Conservation (phyloP, 192 early-diverging fungal species). For the Geranomyces michiganensis region DNA sequence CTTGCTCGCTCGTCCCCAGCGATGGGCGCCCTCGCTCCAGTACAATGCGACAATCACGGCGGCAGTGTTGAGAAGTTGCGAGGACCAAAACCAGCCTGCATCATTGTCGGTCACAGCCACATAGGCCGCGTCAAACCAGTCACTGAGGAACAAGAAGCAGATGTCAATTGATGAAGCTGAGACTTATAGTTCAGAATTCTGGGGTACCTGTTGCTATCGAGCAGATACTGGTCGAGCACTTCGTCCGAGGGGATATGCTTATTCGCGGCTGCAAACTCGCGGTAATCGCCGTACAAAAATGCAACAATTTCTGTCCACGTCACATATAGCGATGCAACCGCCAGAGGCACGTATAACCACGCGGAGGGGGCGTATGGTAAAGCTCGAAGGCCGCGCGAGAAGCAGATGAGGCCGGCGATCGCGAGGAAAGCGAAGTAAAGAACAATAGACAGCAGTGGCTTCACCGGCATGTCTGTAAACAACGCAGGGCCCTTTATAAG, state of each 20-base stretch:
- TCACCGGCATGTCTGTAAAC: not conserved
- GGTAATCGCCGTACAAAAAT: constrained; percentile 22
- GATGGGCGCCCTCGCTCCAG: constrained; percentile 38
- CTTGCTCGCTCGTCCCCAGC: not conserved
- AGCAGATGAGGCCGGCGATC: constrained; percentile 4
- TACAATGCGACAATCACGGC: constrained; percentile 25
- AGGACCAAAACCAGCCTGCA: constrained; percentile 30
- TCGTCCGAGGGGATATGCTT: not conserved
- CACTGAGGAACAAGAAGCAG: not conserved
- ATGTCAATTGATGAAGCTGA: too few relatives aligned
- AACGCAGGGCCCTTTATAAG: not conserved
- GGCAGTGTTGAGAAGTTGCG: constrained; percentile 35
- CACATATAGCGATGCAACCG: constrained; percentile 23
- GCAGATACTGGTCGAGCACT: constrained; percentile 20
- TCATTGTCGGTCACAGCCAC: constrained; percentile 21
- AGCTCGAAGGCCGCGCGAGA: constrained; percentile 13
- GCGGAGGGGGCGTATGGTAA: constrained; percentile 21
- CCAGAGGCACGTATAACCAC: constrained; percentile 10
- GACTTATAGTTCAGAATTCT: too few relatives aligned
- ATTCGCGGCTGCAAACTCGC: not conserved
- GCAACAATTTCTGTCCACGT: constrained; percentile 34
- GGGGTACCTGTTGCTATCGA: not conserved
- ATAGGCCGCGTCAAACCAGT: constrained; percentile 39
- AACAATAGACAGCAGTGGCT: constrained; percentile 10
- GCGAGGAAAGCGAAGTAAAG: constrained; percentile 24